These are phyloP conservation scores for Phylloporus sp. DNA, from an alignment of 768 basidiomycete genomes.

Conservation along the genomic window DNA sequence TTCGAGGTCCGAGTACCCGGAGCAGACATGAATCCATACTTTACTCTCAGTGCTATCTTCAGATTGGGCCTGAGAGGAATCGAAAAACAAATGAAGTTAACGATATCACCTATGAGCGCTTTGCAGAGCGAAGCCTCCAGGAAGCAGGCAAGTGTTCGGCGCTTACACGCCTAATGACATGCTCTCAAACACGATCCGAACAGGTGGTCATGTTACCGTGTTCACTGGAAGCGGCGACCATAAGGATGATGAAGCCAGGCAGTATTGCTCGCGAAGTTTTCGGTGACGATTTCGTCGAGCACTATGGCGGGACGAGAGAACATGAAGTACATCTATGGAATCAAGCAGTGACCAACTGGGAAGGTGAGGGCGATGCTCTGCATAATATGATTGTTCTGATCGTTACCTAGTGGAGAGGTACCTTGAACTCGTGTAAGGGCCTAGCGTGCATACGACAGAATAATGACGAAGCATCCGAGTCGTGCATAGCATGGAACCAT, in stretches of 20 bases:
- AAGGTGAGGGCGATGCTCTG: constrained; percentile 51
- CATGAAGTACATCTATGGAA: constrained; percentile 88
- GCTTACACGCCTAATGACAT: neutral
- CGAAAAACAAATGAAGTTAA: constrained; percentile 63
- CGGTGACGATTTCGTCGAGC: constrained; percentile 89
- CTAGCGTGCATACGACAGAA: neutral
- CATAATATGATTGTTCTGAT: constrained; percentile 6
- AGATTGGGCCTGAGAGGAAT: constrained; percentile 86
- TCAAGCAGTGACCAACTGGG: constrained; percentile 90
- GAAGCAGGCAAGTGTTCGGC: constrained; percentile 51
- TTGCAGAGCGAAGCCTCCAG: constrained; percentile 39
- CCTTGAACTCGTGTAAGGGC: constrained; percentile 65
- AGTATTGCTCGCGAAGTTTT: constrained; percentile 87
- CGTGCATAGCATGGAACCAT: constrained; percentile 49
- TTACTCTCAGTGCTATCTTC: constrained; percentile 84
- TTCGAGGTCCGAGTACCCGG: constrained; percentile 95
- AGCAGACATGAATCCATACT: constrained; percentile 95
- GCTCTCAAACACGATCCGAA: neutral
- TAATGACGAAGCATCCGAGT: neutral
- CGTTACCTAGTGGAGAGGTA: constrained; percentile 70
- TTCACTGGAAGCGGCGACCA: constrained; percentile 76
- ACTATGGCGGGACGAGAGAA: constrained; percentile 91
- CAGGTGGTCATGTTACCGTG: constrained; percentile 74
- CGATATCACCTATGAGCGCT: constrained; percentile 62
- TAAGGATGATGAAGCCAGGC: constrained; percentile 68